Conservation (phyloP, 2,329 filamentous ascomycete species). For the Fusarium verticillioides region DNA sequence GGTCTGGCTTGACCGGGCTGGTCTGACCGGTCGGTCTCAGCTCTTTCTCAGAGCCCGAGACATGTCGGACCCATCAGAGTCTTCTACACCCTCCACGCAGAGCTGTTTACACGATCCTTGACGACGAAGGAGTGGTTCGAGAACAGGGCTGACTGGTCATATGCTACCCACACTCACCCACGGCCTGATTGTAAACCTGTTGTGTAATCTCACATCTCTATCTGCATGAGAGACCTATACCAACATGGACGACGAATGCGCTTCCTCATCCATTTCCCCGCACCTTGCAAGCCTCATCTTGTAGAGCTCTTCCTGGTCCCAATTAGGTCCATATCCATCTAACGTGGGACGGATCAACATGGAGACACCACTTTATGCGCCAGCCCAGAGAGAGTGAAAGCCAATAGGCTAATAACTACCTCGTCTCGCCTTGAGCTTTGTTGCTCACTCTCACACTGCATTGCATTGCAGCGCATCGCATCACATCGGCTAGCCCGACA, state of each 20-base stretch:
- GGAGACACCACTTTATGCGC: slow-evolving; percentile 21
- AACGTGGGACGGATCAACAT: slow-evolving; percentile 36
- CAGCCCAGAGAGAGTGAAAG: slow-evolving; percentile 19
- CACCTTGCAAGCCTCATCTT: slow-evolving; percentile 30
- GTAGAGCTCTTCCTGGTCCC: slow-evolving; percentile 23
- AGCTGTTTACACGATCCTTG: slow-evolving; percentile 26
- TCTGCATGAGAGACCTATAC: slow-evolving; percentile 25
- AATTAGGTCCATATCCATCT: slow-evolving; percentile 19
- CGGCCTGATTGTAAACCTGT: slow-evolving; percentile 32
- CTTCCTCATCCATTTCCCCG: slow-evolving; percentile 36
- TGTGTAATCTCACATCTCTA: slow-evolving; percentile 40
- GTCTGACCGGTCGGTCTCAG: slow-evolving; percentile 15
- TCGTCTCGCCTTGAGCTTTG: slow-evolving; percentile 25
- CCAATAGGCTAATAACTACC: slow-evolving; percentile 37
- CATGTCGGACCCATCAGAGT: slow-evolving; percentile 10
- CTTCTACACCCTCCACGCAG: slow-evolving; percentile 15
- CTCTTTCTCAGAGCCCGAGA: slow-evolving; percentile 8
- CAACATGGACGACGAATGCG: slow-evolving; percentile 9
- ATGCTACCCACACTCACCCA: slow-evolving; percentile 33
- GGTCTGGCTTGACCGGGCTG: slow-evolving; percentile 15
- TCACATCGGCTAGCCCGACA: slow-evolving; percentile 25
- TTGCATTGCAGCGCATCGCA: slow-evolving; percentile 5
- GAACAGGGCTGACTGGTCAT: slow-evolving; percentile 23
- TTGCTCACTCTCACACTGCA: slow-evolving; percentile 26
- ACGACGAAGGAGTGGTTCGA: slow-evolving; percentile 2